phyloP scores from a whole-genome alignment of 345 rosid species.

The Lepidium sativum region DNA sequence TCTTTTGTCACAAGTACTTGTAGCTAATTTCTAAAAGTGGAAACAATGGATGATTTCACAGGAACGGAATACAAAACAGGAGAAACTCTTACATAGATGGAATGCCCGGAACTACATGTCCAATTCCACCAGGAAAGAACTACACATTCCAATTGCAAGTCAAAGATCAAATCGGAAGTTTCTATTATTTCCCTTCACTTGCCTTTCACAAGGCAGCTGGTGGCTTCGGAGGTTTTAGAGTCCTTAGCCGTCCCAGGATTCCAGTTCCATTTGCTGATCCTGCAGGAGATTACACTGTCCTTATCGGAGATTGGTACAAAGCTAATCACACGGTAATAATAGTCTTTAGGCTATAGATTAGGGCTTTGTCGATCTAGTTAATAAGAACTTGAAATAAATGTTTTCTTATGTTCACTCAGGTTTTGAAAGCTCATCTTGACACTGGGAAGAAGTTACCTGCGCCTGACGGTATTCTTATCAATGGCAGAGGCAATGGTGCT shows the following conservation, averaged over 20 bases:
- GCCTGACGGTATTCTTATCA: slow-evolving; percentile 85
- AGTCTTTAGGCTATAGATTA: too few species aligned
- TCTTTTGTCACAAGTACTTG: too few species aligned
- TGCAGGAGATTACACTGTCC: slow-evolving; percentile 57
- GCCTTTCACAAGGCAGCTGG: slow-evolving; percentile 77
- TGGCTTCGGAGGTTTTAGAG: slow-evolving; percentile 60
- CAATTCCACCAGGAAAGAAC: slow-evolving; percentile 73
- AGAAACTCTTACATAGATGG: slow-evolving; percentile 79
- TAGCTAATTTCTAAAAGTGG: too few species aligned
- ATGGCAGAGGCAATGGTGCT: slow-evolving; percentile 72
- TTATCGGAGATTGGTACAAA: slow-evolving; percentile 77
- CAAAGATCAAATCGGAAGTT: slow-evolving; percentile 74
- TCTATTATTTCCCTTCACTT: slow-evolving; percentile 66
- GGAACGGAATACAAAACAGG: slow-evolving; percentile 82
- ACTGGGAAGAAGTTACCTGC: slow-evolving; percentile 56
- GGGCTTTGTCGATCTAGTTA: too few species aligned
- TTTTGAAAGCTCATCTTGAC: slow-evolving; percentile 48
- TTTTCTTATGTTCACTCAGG: slow-evolving; percentile 23
- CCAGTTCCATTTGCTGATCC: slow-evolving; percentile 67
- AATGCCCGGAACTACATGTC: slow-evolving; percentile 79
- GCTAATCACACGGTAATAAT: slow-evolving; percentile 58
- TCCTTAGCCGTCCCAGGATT: slow-evolving; percentile 57
- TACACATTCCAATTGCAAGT: slow-evolving; percentile 68
- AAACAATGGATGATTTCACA: slow-evolving; percentile 10
- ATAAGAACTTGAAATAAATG: too few species aligned